phyloP scores from a whole-genome alignment of 225 moss, liverwort and hornwort genomes.

The Antitrichia curtipendula region DNA sequence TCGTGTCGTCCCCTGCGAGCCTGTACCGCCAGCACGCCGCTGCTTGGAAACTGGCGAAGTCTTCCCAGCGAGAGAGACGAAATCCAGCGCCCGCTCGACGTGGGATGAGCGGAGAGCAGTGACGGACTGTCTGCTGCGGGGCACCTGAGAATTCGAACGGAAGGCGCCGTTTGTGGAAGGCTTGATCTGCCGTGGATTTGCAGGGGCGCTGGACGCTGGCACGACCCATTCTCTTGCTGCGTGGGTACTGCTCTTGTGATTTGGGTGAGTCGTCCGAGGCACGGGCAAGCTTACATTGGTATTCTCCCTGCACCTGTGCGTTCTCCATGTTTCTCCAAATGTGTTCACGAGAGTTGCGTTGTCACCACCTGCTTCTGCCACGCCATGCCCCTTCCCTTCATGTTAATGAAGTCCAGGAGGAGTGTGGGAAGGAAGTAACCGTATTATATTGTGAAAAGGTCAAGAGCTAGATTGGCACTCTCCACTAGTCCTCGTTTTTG shows the following conservation, averaged over 20 bases:
- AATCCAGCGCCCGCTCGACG: background rate
- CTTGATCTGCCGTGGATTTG: background rate
- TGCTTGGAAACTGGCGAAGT: background rate
- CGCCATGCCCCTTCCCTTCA: background rate
- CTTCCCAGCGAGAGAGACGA: background rate
- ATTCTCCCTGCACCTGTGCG: background rate
- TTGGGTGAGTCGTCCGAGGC: background rate
- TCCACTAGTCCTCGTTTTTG: background rate
- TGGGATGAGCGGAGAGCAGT: background rate
- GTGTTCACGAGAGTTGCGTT: background rate
- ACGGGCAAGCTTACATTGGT: background rate
- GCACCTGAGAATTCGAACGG: background rate
- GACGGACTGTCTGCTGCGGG: background rate
- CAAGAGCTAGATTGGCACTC: background rate
- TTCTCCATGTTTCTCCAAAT: constrained; percentile 1
- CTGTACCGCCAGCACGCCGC: background rate
- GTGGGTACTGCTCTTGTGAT: background rate
- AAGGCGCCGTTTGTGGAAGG: background rate
- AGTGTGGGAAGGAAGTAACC: background rate
- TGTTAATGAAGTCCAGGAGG: background rate
- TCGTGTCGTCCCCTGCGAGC: background rate
- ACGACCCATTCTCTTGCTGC: background rate
- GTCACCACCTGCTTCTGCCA: background rate
- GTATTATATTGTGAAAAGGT: background rate
- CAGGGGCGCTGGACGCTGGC: background rate